Base-by-base conservation (phyloP, 2,329 filamentous ascomycete species). In the Pseudogymnoascus sp. region DNA sequence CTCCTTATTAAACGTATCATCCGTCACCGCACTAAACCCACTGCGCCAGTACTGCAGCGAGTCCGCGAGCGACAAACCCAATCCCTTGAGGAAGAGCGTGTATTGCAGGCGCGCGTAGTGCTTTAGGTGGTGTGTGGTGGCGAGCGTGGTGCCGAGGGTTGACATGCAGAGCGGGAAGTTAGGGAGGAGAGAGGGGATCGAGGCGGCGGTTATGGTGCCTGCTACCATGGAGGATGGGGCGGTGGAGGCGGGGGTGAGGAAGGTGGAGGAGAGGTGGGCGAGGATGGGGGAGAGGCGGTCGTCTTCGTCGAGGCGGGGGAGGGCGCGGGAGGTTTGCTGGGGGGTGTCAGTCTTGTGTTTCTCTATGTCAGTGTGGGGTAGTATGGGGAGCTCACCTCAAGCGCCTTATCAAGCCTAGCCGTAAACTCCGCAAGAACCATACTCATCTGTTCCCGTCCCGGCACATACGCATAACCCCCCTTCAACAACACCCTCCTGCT, bases 1-100 rank as follows among this genome's bases (percentile, higher is more conserved):
- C 73, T 97, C 92, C 73, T 97, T 97, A 77, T 95, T 95, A 82
- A 97, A 99, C 37, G 88, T 88, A 71, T 97, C 93, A 71, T 97
- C 94, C 0, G 90, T 92, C 67, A 95, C 85, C 68, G 91, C 89
- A 73, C 86, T 86, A 82, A 99, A 97, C 28, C 83, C 81, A 66
- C 85, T 83, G 10, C 94, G 87, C 94, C 94, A 99, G 79, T 99
- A 99, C 11, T 91, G 70, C 23, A 99, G 82, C 69, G 86, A 91
- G 75, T 99, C 93, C 71, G 97, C 92, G n/a, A 99, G 79, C 66
- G 84, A 91, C 28, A 99, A 80, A 0, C 94, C 94, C 64, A 97
- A 91, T 44, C 94, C 94, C 76, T 99, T 99, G 64, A 99, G 82
- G 82, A 99, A 99, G 3, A 99, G 84, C 0, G 90, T 91, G 79